These are phyloP conservation scores for Fusarium nygamai DNA, from an alignment of 2,329 filamentous ascomycete genomes.

Conservation along the genomic window DNA sequence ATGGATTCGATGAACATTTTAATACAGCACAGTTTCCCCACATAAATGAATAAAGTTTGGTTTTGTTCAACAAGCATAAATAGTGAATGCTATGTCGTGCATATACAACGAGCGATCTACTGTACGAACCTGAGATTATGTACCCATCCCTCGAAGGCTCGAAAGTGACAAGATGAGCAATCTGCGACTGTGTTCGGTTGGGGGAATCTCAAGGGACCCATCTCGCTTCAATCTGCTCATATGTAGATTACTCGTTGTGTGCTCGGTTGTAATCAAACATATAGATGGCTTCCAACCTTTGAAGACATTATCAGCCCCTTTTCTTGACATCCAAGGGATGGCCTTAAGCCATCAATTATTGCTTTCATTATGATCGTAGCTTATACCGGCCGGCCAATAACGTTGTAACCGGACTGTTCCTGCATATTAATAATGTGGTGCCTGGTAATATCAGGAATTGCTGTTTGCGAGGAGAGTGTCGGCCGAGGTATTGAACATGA, in stretches of 20 bases:
- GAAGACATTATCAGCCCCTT: slow-evolving; percentile 25
- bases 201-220: slow-evolving; percentile 18
- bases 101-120: slow-evolving; percentile 31
- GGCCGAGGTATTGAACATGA: not conserved
- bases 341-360: slow-evolving; percentile 35
- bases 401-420: slow-evolving; percentile 32
- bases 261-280: slow-evolving; percentile 39
- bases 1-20: not conserved
- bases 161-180: not conserved
- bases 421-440: slow-evolving; percentile 21
- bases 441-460: slow-evolving; percentile 31
- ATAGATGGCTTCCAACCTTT: slow-evolving; percentile 15
- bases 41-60: slow-evolving; percentile 25
- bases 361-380: slow-evolving; percentile 17
- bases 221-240: slow-evolving; percentile 23
- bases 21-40: slow-evolving; percentile 12
- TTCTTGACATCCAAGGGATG: slow-evolving; percentile 20
- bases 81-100: slow-evolving; percentile 28
- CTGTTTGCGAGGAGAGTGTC: slow-evolving; percentile 13
- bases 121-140: not conserved
- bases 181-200: slow-evolving; percentile 14
- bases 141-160: slow-evolving; percentile 5
- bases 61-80: slow-evolving; percentile 21
- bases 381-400: slow-evolving; percentile 15
- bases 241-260: slow-evolving; percentile 25